Percentiles rank a stretch among this genome's conserved stretches.
phyloP scores from a whole-genome alignment of 108 stramenopile genomes.

The Nannochloropsis salina region DNA sequence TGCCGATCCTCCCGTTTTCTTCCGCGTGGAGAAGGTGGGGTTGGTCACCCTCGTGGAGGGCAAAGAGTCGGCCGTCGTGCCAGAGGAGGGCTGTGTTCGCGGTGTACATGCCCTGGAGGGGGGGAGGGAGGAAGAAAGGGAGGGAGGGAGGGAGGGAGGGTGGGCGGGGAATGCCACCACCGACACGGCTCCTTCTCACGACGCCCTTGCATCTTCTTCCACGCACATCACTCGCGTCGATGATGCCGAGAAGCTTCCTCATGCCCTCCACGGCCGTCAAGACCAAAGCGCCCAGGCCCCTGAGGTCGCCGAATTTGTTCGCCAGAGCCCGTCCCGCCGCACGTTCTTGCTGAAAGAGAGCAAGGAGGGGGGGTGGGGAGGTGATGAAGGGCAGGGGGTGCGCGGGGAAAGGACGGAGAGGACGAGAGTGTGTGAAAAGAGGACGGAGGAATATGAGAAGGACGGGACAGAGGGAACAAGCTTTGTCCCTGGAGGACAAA shows the following conservation, averaged over 20 bases:
- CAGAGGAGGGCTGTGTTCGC: slow-evolving; percentile 2
- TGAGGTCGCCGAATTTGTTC: neutral
- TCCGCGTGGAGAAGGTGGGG: neutral
- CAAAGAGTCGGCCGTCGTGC: neutral
- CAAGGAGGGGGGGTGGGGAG: neutral
- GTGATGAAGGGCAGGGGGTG: neutral
- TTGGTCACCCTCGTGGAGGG: neutral
- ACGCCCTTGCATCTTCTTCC: no score
- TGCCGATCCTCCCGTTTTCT: neutral
- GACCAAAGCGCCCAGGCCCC: neutral
- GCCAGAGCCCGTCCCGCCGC: neutral
- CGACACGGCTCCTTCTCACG: no score
- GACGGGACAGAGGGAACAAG: neutral
- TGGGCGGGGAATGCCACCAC: no score
- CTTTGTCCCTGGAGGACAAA: no score
- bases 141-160: no score
- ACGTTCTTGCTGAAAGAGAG: neutral
- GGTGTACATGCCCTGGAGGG: slow-evolving; percentile 3
- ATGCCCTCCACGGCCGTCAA: neutral
- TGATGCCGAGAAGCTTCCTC: neutral
- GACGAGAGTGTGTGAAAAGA: neutral
- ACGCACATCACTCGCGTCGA: neutral
- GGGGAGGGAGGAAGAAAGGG: neutral
- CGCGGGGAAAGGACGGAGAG: neutral
- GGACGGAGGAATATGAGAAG: neutral